phyloP scores from a whole-genome alignment of 116 monocot genomes.

The Cymodocea nodosa region DNA sequence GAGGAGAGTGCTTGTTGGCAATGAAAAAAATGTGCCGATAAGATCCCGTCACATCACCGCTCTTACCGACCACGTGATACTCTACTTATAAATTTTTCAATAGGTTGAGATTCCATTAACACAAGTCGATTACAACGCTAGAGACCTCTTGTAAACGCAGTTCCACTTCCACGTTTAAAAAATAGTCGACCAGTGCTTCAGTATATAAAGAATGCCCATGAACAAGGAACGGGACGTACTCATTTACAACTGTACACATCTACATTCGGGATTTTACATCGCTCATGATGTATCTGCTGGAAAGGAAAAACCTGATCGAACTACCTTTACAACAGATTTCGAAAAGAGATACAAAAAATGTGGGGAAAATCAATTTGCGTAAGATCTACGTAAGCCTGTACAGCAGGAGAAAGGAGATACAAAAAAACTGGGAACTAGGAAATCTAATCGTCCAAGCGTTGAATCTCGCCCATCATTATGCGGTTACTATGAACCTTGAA shows the following conservation, averaged over 20 bases:
- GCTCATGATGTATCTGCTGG: background rate
- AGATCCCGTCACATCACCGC: too few species aligned
- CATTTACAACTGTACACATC: constrained; percentile 1
- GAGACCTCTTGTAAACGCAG: too few species aligned
- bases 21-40: too few species aligned
- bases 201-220: too few species aligned
- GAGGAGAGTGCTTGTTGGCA: too few species aligned
- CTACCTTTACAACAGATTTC: background rate
- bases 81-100: too few species aligned
- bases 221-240: too few species aligned
- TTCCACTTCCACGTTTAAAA: too few species aligned
- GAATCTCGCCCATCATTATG: constrained; percentile 93
- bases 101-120: too few species aligned
- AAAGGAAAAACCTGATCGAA: background rate
- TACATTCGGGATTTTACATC: background rate
- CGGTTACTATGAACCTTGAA: constrained; percentile 92
- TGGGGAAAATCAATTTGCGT: background rate
- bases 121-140: too few species aligned
- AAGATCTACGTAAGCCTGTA: constrained; percentile 8
- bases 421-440: background rate
- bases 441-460: constrained; percentile 44
- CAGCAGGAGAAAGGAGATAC: background rate
- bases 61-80: too few species aligned
- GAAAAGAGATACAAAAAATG: background rate
- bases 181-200: too few species aligned